phyloP scores from a whole-genome alignment of 305 asterid species.

The Plantago coronopus region DNA sequence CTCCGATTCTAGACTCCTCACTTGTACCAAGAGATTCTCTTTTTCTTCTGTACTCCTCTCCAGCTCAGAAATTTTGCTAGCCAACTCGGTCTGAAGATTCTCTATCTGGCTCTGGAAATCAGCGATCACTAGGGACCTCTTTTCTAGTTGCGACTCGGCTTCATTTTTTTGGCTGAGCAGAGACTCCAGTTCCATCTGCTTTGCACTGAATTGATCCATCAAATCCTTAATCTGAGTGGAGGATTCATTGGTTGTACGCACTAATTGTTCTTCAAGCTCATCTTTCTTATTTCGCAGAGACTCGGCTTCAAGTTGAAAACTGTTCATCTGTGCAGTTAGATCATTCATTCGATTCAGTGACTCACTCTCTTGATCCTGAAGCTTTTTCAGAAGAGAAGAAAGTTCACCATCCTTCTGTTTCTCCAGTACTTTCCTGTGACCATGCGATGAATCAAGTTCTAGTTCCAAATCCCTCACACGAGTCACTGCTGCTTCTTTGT shows the following conservation, averaged over 20 bases:
- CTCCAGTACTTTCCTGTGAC: constrained; percentile 39
- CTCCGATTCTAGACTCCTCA: constrained; percentile 42
- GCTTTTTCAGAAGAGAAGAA: constrained; percentile 34
- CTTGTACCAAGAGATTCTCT: constrained; percentile 34
- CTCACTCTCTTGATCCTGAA: constrained; percentile 42
- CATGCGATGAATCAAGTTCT: constrained; percentile 36
- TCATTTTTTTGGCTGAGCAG: constrained; percentile 39
- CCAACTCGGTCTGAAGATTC: constrained; percentile 47
- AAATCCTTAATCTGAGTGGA: constrained; percentile 45
- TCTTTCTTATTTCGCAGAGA: constrained; percentile 41
- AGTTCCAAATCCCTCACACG: constrained; percentile 40
- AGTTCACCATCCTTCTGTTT: constrained; percentile 42
- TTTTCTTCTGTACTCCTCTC: constrained; percentile 48
- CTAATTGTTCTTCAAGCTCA: constrained; percentile 52
- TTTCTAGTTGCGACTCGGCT: constrained; percentile 41
- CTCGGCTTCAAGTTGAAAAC: constrained; percentile 38
- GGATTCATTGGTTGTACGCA: constrained; percentile 36
- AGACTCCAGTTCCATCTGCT: constrained; percentile 48
- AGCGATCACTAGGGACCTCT: constrained; percentile 38
- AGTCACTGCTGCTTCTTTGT: constrained; percentile 42
- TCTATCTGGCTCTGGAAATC: constrained; percentile 43
- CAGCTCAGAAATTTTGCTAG: constrained; percentile 41
- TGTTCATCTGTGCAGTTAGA: constrained; percentile 31
- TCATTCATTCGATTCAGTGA: constrained; percentile 34
- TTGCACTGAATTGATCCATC: constrained; percentile 31